These are phyloP conservation scores for Chenopodium berlandieri DNA, from an alignment of 148 eudicot genomes.

Conservation along the genomic window DNA sequence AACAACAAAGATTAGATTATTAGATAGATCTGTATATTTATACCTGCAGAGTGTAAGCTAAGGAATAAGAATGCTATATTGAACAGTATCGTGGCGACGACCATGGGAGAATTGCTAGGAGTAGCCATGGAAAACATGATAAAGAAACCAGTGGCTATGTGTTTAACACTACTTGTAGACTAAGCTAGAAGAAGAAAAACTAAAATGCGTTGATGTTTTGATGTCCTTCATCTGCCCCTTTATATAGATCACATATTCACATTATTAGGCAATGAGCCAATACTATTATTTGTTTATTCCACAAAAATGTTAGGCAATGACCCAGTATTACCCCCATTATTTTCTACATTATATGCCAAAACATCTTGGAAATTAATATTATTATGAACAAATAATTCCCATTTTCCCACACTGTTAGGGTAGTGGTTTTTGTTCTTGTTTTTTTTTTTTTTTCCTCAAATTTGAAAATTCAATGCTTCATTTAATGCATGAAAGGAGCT, in stretches of 20 bases:
- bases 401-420: not conserved
- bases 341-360: constrained; percentile 1
- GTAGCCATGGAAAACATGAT: not conserved
- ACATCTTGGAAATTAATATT: not conserved
- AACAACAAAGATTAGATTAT: not conserved
- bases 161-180: no score
- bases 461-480: not conserved
- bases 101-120: not conserved
- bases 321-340: not conserved
- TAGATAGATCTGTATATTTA: not conserved
- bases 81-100: not conserved
- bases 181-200: not conserved
- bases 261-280: not conserved
- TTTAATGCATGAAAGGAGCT: not conserved
- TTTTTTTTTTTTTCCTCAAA: not conserved
- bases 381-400: not conserved
- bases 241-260: not conserved
- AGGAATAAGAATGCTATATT: not conserved
- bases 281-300: not conserved
- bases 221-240: not conserved
- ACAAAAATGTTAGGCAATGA: not conserved
- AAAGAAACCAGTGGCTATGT: not conserved
- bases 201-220: not conserved
- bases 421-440: not conserved
- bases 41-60: constrained; percentile 2